Base-by-base conservation (phyloP, 2,329 filamentous ascomycete genomes). In the Aspergillus vadensis region DNA sequence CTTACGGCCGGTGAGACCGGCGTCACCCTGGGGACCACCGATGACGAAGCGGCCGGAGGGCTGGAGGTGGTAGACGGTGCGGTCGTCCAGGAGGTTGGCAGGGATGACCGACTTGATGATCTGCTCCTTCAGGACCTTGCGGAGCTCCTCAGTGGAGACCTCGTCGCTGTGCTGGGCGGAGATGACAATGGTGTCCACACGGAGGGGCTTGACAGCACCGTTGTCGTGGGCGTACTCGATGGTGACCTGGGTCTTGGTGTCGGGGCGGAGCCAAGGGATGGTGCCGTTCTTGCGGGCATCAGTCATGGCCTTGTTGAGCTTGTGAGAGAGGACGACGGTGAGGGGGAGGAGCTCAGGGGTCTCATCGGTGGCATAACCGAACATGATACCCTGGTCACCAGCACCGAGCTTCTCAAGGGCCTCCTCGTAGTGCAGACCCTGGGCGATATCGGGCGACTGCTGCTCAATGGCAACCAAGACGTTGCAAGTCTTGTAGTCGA, bases 331-430 rank as follows among this genome's bases (percentile, higher is more conserved):
- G 74, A 94, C 87, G 71, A 98, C 86, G 74, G 94, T 98, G 75
- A 99, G 85, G 69, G 95, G 95, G 78, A 98, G 91, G 72, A 96
- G 87, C 85, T 99, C 95, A 65, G 94, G 93, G 73, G 95, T 98
- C 87, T 99, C 95, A 76, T 99, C 95, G 74, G 95, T 97, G 80
- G 95, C 95, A 86, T 99, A 99, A 74, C 95, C 95, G 82, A 99
- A 99, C 95, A 99, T 99, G 86, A 99, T 97, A 86, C 95, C 95
- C 86, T 99, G 95, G 83, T 99, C 95, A 90, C 95, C 95, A 66
- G 95, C 95, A 81, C 95, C 95, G 68, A 99, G 89, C 83, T 96
- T 89, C 88, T 99, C 95, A 53, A 99, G 90, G 70, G 92, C 92
- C 85, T 97, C 87, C 69, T 99, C 95, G 81, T 96, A 96, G 86